A percentile compares a stretch with the other conserved stretches of the same genome.
phyloP scores from a whole-genome alignment of 2,329 filamentous ascomycete genomes.

The Cryphonectria naterciae region DNA sequence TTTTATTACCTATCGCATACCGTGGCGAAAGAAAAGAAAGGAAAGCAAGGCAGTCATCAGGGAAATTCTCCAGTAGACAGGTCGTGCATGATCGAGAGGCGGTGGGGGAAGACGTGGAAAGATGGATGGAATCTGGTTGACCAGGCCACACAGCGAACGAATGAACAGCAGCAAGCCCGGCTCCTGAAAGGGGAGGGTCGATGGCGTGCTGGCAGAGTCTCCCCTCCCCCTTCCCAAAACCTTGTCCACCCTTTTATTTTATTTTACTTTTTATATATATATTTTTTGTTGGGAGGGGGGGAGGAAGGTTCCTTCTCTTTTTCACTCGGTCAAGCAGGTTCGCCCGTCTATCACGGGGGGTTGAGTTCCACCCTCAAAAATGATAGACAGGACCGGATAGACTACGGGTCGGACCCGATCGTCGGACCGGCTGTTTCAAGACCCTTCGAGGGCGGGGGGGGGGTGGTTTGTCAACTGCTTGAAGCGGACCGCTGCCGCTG shows the following conservation, averaged over 20 bases:
- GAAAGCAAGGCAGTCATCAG: neutral
- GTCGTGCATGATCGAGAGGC: neutral
- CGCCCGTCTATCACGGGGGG: neutral
- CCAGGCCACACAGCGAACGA: neutral
- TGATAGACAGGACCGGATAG: neutral
- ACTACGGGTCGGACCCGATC: conserved; percentile 3
- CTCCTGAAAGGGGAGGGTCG: neutral
- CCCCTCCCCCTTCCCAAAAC: neutral
- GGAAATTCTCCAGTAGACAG: neutral
- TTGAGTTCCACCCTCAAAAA: neutral
- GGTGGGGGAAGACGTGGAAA: neutral
- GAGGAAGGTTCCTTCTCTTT: neutral
- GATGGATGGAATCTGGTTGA: neutral
- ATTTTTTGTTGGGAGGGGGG: neutral
- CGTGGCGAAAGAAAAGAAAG: neutral
- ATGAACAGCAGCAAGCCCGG: neutral
- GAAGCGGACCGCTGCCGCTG: neutral
- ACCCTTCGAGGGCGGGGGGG: neutral
- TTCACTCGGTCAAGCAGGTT: neutral
- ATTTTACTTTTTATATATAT: neutral
- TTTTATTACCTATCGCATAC: too few relatives aligned
- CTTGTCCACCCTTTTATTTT: neutral
- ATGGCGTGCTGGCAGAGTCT: neutral
- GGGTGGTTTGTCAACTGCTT: neutral
- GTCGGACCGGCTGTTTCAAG: conserved; percentile 1